These are phyloP conservation scores for Starmerella roubikii DNA, from an alignment of 805 yeast genomes.

Conservation along the genomic window DNA sequence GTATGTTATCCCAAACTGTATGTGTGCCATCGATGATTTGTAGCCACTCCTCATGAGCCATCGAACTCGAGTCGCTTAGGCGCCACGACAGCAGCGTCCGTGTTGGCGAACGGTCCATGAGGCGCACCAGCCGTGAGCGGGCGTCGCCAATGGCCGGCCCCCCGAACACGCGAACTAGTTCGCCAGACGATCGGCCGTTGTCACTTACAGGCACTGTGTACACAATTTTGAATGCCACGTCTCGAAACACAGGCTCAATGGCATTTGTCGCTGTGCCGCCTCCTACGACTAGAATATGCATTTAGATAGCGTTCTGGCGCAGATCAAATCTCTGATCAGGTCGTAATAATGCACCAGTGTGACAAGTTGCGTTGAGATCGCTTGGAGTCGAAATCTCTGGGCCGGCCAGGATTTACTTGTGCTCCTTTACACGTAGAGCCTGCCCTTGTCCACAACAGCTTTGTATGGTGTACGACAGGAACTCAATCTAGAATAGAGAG, in stretches of 20 bases:
- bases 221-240: constrained; percentile 34
- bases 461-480: too few species aligned
- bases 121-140: constrained; percentile 61
- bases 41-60: constrained; percentile 64
- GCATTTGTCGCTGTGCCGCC: constrained; percentile 61
- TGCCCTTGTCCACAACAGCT: too few species aligned
- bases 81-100: constrained; percentile 35
- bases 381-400: too few species aligned
- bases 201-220: constrained; percentile 77
- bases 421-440: too few species aligned
- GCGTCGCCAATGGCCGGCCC: constrained; percentile 95
- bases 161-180: constrained; percentile 69
- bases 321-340: too few species aligned
- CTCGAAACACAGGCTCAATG: constrained; percentile 44
- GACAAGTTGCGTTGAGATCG: too few species aligned
- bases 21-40: constrained; percentile 69
- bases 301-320: background rate
- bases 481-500: too few species aligned
- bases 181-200: constrained; percentile 92
- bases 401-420: too few species aligned
- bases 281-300: constrained; percentile 24
- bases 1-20: constrained; percentile 47
- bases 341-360: too few species aligned
- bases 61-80: constrained; percentile 33
- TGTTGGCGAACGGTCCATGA: constrained; percentile 39